Conservation (phyloP, 2,329 filamentous ascomycete species). For the Cyanodermella asteris region DNA sequence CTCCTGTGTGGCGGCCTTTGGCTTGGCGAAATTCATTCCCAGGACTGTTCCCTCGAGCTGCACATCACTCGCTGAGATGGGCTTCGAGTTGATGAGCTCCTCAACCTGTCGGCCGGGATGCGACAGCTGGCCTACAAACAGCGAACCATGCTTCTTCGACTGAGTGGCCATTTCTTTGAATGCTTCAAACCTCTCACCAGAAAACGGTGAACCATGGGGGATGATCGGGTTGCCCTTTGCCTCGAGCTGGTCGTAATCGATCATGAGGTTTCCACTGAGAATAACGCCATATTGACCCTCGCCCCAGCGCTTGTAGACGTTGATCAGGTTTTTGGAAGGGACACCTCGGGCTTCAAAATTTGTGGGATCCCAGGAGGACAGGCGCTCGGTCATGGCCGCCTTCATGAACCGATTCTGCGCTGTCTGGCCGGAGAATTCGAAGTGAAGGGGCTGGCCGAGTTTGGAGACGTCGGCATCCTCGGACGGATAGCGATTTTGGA, state of each 20-base stretch:
- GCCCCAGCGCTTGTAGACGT: slow-evolving; percentile 40
- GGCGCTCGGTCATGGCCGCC: slow-evolving; percentile 42
- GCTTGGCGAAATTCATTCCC: slow-evolving; percentile 16
- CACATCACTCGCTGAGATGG: slow-evolving; percentile 29
- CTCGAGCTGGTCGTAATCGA: slow-evolving; percentile 38
- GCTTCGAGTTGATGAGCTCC: slow-evolving; percentile 22
- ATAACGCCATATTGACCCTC: slow-evolving; percentile 34
- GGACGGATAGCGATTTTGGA: slow-evolving; percentile 6
- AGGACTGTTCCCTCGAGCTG: slow-evolving; percentile 17
- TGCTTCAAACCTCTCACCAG: slow-evolving; percentile 35
- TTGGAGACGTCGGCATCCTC: slow-evolving; percentile 15
- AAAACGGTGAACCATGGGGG: slow-evolving; percentile 26
- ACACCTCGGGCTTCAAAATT: slow-evolving; percentile 31
- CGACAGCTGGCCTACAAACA: slow-evolving; percentile 38
- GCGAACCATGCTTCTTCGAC: slow-evolving; percentile 33
- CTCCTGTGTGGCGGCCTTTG: slow-evolving; percentile 12
- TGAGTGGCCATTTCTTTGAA: slow-evolving; percentile 34
- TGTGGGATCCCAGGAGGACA: slow-evolving; percentile 37
- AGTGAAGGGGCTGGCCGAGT: slow-evolving; percentile 25
- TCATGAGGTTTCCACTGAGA: slow-evolving; percentile 42
- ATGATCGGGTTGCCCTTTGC: slow-evolving; percentile 37
- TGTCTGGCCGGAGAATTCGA: slow-evolving; percentile 29
- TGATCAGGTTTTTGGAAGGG: slow-evolving; percentile 29
- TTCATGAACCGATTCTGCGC: slow-evolving; percentile 47
- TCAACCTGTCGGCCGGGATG: slow-evolving; percentile 39